Evolutionary conservation across 345 rosid species (phyloP).

Genomic region (Aurinia saxatilis): DNA sequence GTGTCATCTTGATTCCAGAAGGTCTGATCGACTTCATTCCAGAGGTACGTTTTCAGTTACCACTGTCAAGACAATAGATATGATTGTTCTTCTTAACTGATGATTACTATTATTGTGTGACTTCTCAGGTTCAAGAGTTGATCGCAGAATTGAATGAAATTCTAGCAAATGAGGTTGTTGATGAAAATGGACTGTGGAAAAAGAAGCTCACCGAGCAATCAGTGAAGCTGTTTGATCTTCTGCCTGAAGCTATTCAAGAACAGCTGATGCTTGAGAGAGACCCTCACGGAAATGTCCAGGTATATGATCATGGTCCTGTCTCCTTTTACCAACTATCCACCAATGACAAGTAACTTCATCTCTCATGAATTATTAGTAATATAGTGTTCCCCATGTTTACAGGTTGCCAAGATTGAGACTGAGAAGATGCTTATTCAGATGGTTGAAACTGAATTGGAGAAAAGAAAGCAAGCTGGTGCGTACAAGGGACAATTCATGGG

Average conservation of each 20-base stretch:
- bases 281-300: constrained; percentile 99
- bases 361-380: background rate
- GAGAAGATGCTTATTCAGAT: constrained; percentile 99
- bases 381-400: background rate
- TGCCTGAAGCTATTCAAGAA: constrained; percentile 87
- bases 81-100: background rate
- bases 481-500: constrained; percentile 62
- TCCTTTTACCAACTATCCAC: background rate
- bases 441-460: constrained; percentile 95
- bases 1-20: constrained; percentile 97
- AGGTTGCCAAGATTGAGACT: constrained; percentile 99
- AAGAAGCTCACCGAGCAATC: constrained; percentile 73
- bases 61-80: background rate
- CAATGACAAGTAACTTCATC: background rate
- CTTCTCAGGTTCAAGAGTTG: constrained; percentile 76
- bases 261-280: constrained; percentile 99
- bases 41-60: constrained; percentile 43
- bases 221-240: constrained; percentile 67
- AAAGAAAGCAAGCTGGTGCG: constrained; percentile 72
- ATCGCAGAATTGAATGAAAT: constrained; percentile 92
- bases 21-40: constrained; percentile 98
- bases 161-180: constrained; percentile 77
- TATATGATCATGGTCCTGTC: constrained; percentile 11
- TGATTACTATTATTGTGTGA: background rate
- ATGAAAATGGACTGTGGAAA: constrained; percentile 80